phyloP scores from a whole-genome alignment of 306 rosid genomes.

The Quercus ilex region DNA sequence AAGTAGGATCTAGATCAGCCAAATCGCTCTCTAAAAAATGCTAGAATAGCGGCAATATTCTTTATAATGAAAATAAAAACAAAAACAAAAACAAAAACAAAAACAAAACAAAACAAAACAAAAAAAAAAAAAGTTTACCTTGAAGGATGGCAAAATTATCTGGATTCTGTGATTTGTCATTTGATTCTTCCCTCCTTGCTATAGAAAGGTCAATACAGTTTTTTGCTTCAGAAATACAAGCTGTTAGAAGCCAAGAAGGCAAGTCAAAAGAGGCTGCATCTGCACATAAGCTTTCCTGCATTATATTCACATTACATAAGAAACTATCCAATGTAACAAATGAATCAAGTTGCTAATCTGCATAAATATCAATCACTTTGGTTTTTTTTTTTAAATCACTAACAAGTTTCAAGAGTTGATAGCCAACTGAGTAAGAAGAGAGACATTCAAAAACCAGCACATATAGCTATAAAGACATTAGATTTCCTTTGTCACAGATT shows the following conservation, averaged over 20 bases:
- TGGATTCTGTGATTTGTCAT: conserved; percentile 65
- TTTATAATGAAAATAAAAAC: conserved; percentile 5
- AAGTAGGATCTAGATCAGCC: conserved; percentile 4
- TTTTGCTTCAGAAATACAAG: conserved; percentile 85
- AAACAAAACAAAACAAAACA: conserved; percentile 14
- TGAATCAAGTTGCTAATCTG: conserved; percentile 4
- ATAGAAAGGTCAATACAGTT: conserved; percentile 61
- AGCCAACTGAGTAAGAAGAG: conserved; percentile 7
- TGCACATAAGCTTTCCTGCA: conserved; percentile 94
- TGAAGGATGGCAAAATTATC: conserved; percentile 88
- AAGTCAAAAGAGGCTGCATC: conserved; percentile 97
- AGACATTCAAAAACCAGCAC: conserved; percentile 13
- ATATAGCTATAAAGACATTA: conserved; percentile 10
- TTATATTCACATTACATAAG: conserved; percentile 7
- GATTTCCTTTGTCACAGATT: conserved; percentile 12
- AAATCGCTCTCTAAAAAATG: conserved; percentile 1
- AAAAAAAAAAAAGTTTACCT: conserved; percentile 41
- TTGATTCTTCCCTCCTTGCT: conserved; percentile 69
- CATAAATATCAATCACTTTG: background rate
- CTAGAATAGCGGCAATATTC: conserved; percentile 12
- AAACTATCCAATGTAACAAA: conserved; percentile 24
- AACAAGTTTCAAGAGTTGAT: conserved; percentile 19
- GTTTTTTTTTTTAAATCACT: background rate
- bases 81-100: conserved; percentile 13
- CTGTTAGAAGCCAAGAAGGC: conserved; percentile 84